Conservation (phyloP, 306 rosid species). For the Chamaecrista fasciculata region DNA sequence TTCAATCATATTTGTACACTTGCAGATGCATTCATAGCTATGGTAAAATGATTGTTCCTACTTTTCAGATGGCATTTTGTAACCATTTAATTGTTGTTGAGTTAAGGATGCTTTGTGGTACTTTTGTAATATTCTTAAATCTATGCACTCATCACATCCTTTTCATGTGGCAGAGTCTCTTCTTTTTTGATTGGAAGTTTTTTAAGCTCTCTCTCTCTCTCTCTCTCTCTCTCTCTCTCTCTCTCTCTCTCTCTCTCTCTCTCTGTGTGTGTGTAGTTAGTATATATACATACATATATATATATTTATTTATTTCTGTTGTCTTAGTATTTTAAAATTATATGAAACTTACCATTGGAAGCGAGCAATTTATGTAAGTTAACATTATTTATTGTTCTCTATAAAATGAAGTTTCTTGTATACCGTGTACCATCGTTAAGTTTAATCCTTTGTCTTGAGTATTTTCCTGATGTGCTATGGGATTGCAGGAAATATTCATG, state of each 20-base stretch:
- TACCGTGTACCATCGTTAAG: neutral
- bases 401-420: slow-evolving; percentile 14
- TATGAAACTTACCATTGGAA: neutral
- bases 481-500: slow-evolving; percentile 93
- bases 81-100: neutral
- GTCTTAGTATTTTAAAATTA: slow-evolving; percentile 4
- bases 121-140: neutral
- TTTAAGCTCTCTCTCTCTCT: neutral
- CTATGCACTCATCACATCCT: neutral
- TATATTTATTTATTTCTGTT: slow-evolving; percentile 11
- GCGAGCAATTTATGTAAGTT: neutral
- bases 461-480: slow-evolving; percentile 38
- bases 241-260: neutral
- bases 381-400: slow-evolving; percentile 1
- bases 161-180: neutral
- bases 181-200: slow-evolving; percentile 18
- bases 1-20: neutral
- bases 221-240: neutral
- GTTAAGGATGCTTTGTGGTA: slow-evolving; percentile 10
- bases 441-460: neutral
- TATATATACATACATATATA: neutral
- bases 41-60: slow-evolving; percentile 1
- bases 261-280: neutral
- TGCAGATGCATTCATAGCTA: slow-evolving; percentile 7
- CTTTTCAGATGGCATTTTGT: slow-evolving; percentile 7